Base-by-base conservation (phyloP, 2,329 filamentous ascomycete species). In the Colletotrichum spaethianum region DNA sequence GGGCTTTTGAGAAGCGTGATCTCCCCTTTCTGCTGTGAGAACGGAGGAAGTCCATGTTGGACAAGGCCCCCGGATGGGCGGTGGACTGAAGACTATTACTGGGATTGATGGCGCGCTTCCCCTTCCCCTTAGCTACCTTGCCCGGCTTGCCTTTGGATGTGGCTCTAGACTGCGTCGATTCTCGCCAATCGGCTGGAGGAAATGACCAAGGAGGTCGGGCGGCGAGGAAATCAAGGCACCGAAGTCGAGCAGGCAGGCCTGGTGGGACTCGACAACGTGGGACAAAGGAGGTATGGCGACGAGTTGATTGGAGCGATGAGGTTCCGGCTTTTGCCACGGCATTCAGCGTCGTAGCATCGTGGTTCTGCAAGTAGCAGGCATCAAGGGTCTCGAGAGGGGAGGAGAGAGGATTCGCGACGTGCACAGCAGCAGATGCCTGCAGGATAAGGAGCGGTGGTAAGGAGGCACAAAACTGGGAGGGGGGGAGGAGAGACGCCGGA, bases 1-100 rank as follows among this genome's bases (percentile, higher is more conserved):
- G 81, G 42, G 87, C 88, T 81, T 90, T 90, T 77, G 88, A 89
- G 80, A 88, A 89, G 78, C 88, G 87, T 75, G 88, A 90, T 66
- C 83, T 81, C 76, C 86, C 86, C 74, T 77, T 79, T 77, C 78
- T 81, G 20, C 80, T 79, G 79, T 65, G 65, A 26, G 78, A 67
- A 71, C 77, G 75, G 68, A 80, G 78, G 65, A 67, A 48, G 72
- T 72, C 70, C 70, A 73, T 67, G 53, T 63, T 52, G 53, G 50
- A 53, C 31, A 40, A 59, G n/a, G 42, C 40, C 46, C 67, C 66
- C 33, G 36, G 42, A 50, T 26, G 56, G 56, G 12, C 26, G 36
- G 52, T 53, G 52, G 65, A 16, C n/a, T 53, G 20, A n/a, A 50
- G 23, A n/a, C 23, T 53, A 52, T 42, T 53, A 63, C 63, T 63